A percentile compares a stretch with the other conserved stretches of the same genome.
These are phyloP conservation scores for Vicia faba DNA, from an alignment of 306 rosid genomes.

Conservation along the genomic window DNA sequence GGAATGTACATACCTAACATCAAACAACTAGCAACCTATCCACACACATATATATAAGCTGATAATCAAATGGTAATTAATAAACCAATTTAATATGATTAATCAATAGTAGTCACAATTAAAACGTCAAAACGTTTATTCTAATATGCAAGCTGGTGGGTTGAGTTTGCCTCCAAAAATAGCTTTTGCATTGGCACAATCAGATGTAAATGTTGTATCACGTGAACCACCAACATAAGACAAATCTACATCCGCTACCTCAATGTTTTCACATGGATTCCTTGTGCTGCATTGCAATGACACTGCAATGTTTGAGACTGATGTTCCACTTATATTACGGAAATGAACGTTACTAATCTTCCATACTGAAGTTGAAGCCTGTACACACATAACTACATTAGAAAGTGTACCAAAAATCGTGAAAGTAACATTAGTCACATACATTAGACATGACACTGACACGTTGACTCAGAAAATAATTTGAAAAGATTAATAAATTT, in stretches of 20 bases:
- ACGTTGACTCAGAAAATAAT: no score
- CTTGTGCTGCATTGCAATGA: conserved; percentile 53
- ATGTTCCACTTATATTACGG: conserved; percentile 57
- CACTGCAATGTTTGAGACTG: conserved; percentile 48
- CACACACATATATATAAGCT: background rate
- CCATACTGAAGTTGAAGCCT: conserved; percentile 54
- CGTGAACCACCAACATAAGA: conserved; percentile 1
- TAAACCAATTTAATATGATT: background rate
- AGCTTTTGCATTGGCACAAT: conserved; percentile 57
- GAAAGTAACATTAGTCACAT: no score
- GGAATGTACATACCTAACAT: background rate
- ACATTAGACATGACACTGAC: no score
- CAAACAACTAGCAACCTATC: background rate
- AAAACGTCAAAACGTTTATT: background rate
- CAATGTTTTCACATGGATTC: conserved; percentile 55
- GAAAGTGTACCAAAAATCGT: no score
- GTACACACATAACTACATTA: background rate
- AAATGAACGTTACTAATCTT: conserved; percentile 63
- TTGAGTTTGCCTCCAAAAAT: conserved; percentile 42
- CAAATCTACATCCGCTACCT: conserved; percentile 50
- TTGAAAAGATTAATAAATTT: no score
- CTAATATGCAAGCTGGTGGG: conserved; percentile 48
- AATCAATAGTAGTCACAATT: background rate
- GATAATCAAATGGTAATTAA: background rate
- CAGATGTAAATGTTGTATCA: conserved; percentile 17